Evolutionary conservation across 805 yeast species (phyloP), one percentile per base, ranked within the genome.

Genomic region (Nakazawaea holstii): DNA sequence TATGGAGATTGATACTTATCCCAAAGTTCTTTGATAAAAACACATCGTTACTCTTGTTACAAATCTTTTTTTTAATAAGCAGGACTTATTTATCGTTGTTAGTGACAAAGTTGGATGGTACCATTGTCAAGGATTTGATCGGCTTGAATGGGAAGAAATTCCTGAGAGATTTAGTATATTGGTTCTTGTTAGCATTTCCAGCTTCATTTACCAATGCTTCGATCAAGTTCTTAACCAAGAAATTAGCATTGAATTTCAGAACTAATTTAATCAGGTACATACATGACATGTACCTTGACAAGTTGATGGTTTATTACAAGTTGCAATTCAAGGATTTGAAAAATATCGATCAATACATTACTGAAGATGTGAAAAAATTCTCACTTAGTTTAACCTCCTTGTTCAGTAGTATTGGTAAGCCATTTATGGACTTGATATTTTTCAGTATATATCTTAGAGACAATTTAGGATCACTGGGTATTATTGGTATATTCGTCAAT

Each of bases 131-230:
- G 61, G 92, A 90, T 63, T 77, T 91, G 59, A 88, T 91, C 55
- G 83, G 89, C 14, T 89, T 90, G 14, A 80, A 84, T 53, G 88
- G 90, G 15, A 76, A 70, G 54, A 82, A 83, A 45, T 91, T 91
- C 56, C 62, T 81, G 36, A 71, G 87, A 50, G 96, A 91, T 61
- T 70, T 91, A 62, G 75, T 80, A 8, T 85, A 86, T 63, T 91
- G 97, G 97, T 79, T 91, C 49, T 66, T 87, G 50, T 82, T 91
- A 59, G 97, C 97, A 0, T 80, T 91, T 52, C 98, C 98, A 2
- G 95, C 97, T 0, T 82, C 94, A 2, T 91, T 88, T 63, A 86
- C 96, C 30, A 91, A 91, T 64, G 85, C 96, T 41, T 90, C 92
- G 49, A 91, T 91, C 60, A 87, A 85, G 60, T 87, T 77, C 58